Percentiles rank a stretch among this genome's conserved stretches.
Conservation (phyloP, 306 rosid genomes). For the Myrica gale region DNA sequence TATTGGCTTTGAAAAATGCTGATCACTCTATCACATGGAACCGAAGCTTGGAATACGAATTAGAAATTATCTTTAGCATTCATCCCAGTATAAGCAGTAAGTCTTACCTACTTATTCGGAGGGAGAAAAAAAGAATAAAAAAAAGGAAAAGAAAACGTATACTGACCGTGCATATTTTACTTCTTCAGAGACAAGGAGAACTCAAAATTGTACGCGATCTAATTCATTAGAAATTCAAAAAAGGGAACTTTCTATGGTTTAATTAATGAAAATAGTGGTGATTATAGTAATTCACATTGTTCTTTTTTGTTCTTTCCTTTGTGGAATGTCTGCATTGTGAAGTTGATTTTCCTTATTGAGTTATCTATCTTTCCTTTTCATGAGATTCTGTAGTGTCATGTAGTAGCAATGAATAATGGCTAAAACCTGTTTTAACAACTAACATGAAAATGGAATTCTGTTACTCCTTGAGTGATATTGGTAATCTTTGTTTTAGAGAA, state of each 20-base stretch:
- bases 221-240: background rate
- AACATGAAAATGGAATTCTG: conserved; percentile 5
- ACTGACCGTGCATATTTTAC: background rate
- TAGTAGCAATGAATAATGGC: background rate
- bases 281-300: too few relatives aligned
- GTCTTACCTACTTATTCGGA: background rate
- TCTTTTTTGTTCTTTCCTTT: too few relatives aligned
- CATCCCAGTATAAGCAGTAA: background rate
- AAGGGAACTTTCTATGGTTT: background rate
- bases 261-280: background rate
- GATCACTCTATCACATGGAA: background rate
- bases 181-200: background rate
- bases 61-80: background rate
- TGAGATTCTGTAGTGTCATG: background rate
- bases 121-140: background rate
- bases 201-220: background rate
- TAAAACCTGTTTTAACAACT: background rate
- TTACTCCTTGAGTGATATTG: conserved; percentile 37
- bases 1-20: background rate
- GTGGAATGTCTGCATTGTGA: too few relatives aligned
- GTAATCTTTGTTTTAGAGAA: conserved; percentile 58
- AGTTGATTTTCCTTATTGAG: background rate
- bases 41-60: background rate
- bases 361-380: background rate
- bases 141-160: background rate